A percentile compares a stretch with the other conserved stretches of the same genome.
These are phyloP conservation scores for Debaryomycetaceae sp. DNA, from an alignment of 1,139 yeast genomes.

Conservation along the genomic window DNA sequence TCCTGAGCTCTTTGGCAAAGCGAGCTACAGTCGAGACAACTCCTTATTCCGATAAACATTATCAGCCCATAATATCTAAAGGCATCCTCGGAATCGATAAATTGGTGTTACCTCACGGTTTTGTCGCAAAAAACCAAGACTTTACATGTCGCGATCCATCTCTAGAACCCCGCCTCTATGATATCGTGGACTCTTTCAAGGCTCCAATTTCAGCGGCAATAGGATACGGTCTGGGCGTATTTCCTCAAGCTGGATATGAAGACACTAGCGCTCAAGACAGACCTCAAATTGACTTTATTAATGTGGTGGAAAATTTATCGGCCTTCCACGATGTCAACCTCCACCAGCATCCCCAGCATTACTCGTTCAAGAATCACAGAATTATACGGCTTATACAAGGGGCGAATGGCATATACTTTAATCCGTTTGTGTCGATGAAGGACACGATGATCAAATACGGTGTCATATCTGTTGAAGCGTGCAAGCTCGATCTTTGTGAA, in stretches of 20 bases:
- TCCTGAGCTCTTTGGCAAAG: too few relatives aligned
- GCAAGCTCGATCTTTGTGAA: constrained; percentile 58
- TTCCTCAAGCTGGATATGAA: constrained; percentile 57
- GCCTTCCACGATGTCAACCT: constrained; percentile 72
- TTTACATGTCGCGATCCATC: constrained; percentile 12
- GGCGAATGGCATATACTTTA: constrained; percentile 78
- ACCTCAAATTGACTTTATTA: constrained; percentile 78
- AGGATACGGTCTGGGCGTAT: constrained; percentile 95
- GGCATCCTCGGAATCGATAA: constrained; percentile 18
- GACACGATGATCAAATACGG: constrained; percentile 71
- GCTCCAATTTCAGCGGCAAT: constrained; percentile 68
- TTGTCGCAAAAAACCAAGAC: constrained; percentile 38
- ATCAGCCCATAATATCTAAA: constrained; percentile 17
- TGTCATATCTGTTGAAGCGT: constrained; percentile 51
- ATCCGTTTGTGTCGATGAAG: constrained; percentile 68
- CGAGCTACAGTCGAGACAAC: too few relatives aligned
- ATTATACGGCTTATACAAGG: constrained; percentile 57
- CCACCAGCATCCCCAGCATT: constrained; percentile 58
- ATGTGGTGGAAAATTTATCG: constrained; percentile 63
- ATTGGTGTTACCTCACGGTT: constrained; percentile 14
- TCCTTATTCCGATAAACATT: constrained; percentile 18
- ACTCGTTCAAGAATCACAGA: constrained; percentile 32
- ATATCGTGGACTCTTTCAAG: constrained; percentile 45
- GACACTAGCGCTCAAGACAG: constrained; percentile 15
- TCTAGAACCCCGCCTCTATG: constrained; percentile 26